A percentile compares a stretch with the other conserved stretches of the same genome.
These are phyloP conservation scores for Chytriomyces sp. DNA, from an alignment of 192 early-diverging fungal species.

Conservation along the genomic window DNA sequence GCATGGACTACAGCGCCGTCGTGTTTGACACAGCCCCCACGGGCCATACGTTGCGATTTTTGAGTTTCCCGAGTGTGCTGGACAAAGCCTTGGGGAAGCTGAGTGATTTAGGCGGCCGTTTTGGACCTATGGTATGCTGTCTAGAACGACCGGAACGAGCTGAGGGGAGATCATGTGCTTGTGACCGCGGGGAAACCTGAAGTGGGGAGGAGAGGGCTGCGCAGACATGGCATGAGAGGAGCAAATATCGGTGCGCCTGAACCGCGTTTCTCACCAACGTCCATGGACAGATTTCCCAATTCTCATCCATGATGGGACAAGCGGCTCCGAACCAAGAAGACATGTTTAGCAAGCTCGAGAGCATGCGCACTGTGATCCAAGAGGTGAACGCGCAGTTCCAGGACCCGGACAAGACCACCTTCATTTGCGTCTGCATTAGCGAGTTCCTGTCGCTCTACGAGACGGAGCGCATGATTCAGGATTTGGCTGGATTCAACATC, in stretches of 20 bases:
- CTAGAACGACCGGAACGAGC: too few species aligned
- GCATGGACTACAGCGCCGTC: constrained; percentile 98
- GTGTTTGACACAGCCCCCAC: constrained; percentile 99
- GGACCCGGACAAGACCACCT: constrained; percentile 99
- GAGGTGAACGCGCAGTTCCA: constrained; percentile 99
- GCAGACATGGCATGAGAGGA: too few species aligned
- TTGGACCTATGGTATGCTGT: constrained; percentile 97
- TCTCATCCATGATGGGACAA: constrained; percentile 90
- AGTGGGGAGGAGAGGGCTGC: too few species aligned
- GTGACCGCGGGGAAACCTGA: too few species aligned
- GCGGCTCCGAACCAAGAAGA: constrained; percentile 72
- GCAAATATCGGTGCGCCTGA: too few species aligned
- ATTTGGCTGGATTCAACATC: constrained; percentile 94
- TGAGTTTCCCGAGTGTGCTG: constrained; percentile 95
- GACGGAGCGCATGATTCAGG: constrained; percentile 99
- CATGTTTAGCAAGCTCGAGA: constrained; percentile 92
- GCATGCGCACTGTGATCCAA: constrained; percentile 94
- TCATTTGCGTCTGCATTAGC: constrained; percentile 98
- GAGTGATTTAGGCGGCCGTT: constrained; percentile 84
- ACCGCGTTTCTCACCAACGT: too few species aligned
- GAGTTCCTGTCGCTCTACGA: constrained; percentile 99
- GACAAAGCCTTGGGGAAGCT: constrained; percentile 98
- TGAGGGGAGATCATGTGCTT: too few species aligned
- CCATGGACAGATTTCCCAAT: constrained; percentile 39
- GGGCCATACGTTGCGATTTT: constrained; percentile 97